Base-by-base conservation (phyloP, 495 filamentous ascomycete species). In the Penicillium nucicola region DNA sequence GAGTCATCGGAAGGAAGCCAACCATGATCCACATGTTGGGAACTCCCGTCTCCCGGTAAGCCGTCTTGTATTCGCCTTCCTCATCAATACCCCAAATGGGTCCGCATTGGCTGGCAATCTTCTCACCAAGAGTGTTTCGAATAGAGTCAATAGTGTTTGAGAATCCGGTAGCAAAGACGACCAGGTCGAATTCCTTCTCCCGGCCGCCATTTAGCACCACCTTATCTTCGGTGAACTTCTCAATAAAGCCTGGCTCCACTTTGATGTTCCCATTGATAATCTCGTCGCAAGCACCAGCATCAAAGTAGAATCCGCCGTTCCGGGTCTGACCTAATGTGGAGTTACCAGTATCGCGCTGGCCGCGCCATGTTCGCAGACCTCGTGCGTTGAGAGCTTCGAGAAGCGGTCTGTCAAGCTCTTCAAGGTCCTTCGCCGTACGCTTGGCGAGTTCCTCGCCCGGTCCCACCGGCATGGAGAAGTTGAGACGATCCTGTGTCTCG, bases 111-210 rank as follows among this genome's bases (percentile, higher is more conserved):
- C 81, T 78, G 4, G 80, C 83, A 22, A 88, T 62, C 18, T 79
- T 73, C 35, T 86, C 79, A 0, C 86, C 86, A 39, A 92, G 78
- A 17, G 87, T 82, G 28, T 44, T 46, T 19, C 50, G 50, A 28
- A 60, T 55, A 0, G 53, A 57, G 30, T 60, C 56, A 12, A 60
- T 51, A 1, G 47, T 63, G 59, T 87, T 88, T 14, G 77, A 66
- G 64, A 87, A 90, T 0, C 87, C 87, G 7, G 87, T 91, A 6
- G 87, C 87, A 50, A 89, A 84, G 5, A 90, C 74, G 33, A 92
- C 79, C 56, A 85, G 80, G 50, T 90, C 88, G 4, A 85, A 86
- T 40, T 84, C 77, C 0, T 86, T 62, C 45, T 72, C 72, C 1
- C 68, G 71, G 5, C 82, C 85, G 42, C 88, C 84, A 0, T 71